These are phyloP conservation scores for Cardamine chenopodiifolia DNA, from an alignment of 345 rosid species.

Conservation along the genomic window DNA sequence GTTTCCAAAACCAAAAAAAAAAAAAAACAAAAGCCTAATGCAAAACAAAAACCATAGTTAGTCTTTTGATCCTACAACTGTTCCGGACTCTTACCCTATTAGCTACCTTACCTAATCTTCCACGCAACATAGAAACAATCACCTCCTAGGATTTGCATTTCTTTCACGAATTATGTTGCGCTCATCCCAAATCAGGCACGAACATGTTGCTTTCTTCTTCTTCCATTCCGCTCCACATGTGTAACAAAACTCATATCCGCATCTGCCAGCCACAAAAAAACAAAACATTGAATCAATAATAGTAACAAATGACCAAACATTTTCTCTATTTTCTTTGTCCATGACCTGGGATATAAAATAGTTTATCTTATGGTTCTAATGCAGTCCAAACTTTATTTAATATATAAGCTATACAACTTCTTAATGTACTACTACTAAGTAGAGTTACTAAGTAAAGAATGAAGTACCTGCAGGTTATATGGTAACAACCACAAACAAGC, in stretches of 20 bases:
- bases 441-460: background rate
- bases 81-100: background rate
- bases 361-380: background rate
- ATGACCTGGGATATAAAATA: background rate
- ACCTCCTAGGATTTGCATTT: conserved; percentile 28
- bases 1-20: background rate
- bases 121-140: background rate
- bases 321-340: background rate
- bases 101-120: background rate
- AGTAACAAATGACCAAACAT: conserved; percentile 10
- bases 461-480: conserved; percentile 56
- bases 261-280: conserved; percentile 37
- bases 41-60: conserved; percentile 12
- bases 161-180: conserved; percentile 44
- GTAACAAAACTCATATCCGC: conserved; percentile 66
- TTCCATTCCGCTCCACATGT: conserved; percentile 67
- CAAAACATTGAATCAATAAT: background rate
- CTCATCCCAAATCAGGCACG: conserved; percentile 61
- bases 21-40: no score
- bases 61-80: conserved; percentile 9
- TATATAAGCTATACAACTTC: background rate
- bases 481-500: conserved; percentile 59
- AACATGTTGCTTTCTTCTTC: conserved; percentile 54
- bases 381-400: background rate
- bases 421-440: background rate